Base-by-base conservation (phyloP, 495 filamentous ascomycete genomes). In the Corynascus novoguineensis region DNA sequence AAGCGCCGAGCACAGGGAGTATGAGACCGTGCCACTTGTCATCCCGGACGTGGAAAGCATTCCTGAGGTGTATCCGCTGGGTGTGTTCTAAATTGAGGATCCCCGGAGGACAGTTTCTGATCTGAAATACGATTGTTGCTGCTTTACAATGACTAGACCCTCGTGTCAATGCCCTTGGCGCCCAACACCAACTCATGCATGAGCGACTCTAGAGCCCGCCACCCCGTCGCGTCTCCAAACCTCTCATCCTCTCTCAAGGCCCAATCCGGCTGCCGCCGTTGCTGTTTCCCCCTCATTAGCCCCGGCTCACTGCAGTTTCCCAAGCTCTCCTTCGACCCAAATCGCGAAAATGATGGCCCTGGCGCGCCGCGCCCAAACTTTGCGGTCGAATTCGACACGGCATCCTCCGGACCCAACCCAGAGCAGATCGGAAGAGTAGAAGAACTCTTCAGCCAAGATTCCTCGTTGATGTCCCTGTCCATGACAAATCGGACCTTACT, bases 11-110 rank as follows among this genome's bases (percentile, higher is more conserved):
- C 59, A 60, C 5, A 61, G 57, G 58, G 35, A 4, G 1, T 76
- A 75, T 59, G 42, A 38, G 17, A 55, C 29, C 7, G 77, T 83
- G 50, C 80, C 80, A 6, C 58, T 28, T 5, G 61, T 82, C 14
- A 68, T 22, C 44, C 74, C 76, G 9, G 60, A 79, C 50, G 58
- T 21, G 17, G 47, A 50, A 10, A 71, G 75, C 56, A 75, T 81
- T 22, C 68, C 73, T 0, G 28, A 9, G 29, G 70, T 27, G n/a
- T 82, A 81, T 70, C 78, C 80, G 7, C 10, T 76, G 9, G 77
- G 76, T 11, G 61, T 63, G 42, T 70, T 42, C 50, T 40, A 27
- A 29, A n/a, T n/a, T n/a, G n/a, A n/a, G n/a, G n/a, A n/a, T n/a
- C n/a, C n/a, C n/a, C n/a, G n/a, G n/a, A n/a, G n/a, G n/a, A n/a